Evolutionary conservation across 2,329 filamentous ascomycete species (phyloP).

Genomic region (Ophiostoma sp.): DNA sequence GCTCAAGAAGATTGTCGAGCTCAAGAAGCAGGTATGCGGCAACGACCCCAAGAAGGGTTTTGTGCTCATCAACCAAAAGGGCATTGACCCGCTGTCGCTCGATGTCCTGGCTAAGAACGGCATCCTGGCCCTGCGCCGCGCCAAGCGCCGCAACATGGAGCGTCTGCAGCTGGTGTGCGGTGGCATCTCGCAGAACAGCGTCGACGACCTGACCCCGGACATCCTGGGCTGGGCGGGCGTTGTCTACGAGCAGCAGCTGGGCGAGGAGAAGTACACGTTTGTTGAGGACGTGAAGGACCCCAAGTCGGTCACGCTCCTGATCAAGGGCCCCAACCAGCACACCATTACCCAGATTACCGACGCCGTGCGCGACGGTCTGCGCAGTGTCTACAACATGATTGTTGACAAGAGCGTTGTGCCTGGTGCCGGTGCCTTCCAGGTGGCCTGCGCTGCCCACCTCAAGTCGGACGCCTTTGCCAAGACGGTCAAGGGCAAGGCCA

Average conservation of each 20-base stretch:
- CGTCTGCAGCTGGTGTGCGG: slow-evolving; percentile 92
- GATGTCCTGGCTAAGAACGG: slow-evolving; percentile 98
- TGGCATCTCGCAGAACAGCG: slow-evolving; percentile 89
- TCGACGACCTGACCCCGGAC: slow-evolving; percentile 86
- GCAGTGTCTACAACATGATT: slow-evolving; percentile 99
- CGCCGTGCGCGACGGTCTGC: slow-evolving; percentile 88
- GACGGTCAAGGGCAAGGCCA: slow-evolving; percentile 95
- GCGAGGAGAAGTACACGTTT: slow-evolving; percentile 99
- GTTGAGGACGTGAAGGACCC: slow-evolving; percentile 98
- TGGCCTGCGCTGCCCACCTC: slow-evolving; percentile 85
- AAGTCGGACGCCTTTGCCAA: slow-evolving; percentile 83
- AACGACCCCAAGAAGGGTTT: slow-evolving; percentile 92
- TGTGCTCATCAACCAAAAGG: slow-evolving; percentile 98
- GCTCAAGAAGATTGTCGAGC: slow-evolving; percentile 92
- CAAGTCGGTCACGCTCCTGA: slow-evolving; percentile 95
- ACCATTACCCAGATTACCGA: slow-evolving; percentile 97
- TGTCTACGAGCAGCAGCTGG: slow-evolving; percentile 95
- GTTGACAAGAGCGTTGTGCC: slow-evolving; percentile 96
- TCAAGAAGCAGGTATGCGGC: slow-evolving; percentile 97
- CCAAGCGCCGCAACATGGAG: slow-evolving; percentile 99
- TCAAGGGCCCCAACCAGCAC: slow-evolving; percentile 96
- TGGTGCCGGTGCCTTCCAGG: slow-evolving; percentile 92
- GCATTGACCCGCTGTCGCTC: slow-evolving; percentile 92
- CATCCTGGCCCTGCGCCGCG: slow-evolving; percentile 88
- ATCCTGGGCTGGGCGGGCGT: slow-evolving; percentile 92